Base-by-base conservation (phyloP, 169 alveolate species). In the Plasmodium relictum region DNA sequence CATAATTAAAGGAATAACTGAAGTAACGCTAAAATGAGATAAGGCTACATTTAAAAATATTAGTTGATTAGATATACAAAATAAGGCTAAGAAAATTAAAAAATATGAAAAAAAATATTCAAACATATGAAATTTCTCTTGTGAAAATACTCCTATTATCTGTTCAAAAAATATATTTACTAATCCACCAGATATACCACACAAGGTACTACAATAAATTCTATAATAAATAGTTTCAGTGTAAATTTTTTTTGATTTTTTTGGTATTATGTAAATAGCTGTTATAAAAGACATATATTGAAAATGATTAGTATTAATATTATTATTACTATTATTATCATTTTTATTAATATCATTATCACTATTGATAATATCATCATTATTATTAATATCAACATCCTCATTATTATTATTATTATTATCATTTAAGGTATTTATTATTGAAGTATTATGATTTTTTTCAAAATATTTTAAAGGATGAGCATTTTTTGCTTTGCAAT, bases 121-220 rank as follows among this genome's bases (percentile, higher is more conserved):
- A 48, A 78, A 65, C 62, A 78, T 78, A 16, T 63, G 45, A 41
- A 78, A 16, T 1, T 78, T 63, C 31, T 78, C 89, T 6, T 8
- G 44, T 26, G 89, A 66, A 48, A 78, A 65, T 5, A 78, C 66
- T 26, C 61, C 68, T 56, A 78, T 78, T 50, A 78, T 63, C n/a
- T 78, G 89, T 22, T 78, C 89, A 12, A 76, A 78, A 50, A 78
- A 78, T 48, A 78, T 63, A 50, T 78, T 78, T 14, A 78, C 89
- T 24, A 78, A 78, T 24, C 89, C 89, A n/a, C 89, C 89, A 45
- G 89, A 63, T 54, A 78, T 78, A 7, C 89, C 89, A 50, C 89
- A 78, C 20, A 78, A 31, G 0, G 78, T 63, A 58, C 89, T 45
- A 16, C 89, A 78, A 44, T 65, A 78, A 31, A 78, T 78, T 78